A percentile compares a stretch with the other conserved stretches of the same genome.
These are phyloP conservation scores for Aspergillus glaucus DNA, from an alignment of 2,329 filamentous ascomycete genomes.

Conservation along the genomic window DNA sequence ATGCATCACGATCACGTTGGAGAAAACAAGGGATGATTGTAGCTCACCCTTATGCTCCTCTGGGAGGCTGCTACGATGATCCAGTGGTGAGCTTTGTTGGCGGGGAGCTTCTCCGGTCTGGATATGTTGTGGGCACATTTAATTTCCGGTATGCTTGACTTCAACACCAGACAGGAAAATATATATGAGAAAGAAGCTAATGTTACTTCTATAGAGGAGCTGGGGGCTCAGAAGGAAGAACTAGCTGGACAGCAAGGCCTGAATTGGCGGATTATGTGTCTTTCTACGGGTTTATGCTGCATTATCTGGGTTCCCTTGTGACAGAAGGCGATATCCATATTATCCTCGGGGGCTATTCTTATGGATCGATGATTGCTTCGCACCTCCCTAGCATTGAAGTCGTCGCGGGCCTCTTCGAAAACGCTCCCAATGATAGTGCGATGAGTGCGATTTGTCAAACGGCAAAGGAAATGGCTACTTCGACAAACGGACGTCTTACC, in stretches of 20 bases:
- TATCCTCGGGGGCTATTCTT: slow-evolving; percentile 78
- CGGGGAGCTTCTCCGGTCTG: slow-evolving; percentile 58
- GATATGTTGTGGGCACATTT: slow-evolving; percentile 77
- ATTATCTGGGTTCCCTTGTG: slow-evolving; percentile 61
- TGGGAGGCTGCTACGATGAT: slow-evolving; percentile 83
- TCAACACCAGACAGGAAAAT: neutral
- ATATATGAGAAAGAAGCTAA: neutral
- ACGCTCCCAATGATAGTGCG: slow-evolving; percentile 49
- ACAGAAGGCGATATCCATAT: slow-evolving; percentile 26
- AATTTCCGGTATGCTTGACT: slow-evolving; percentile 66
- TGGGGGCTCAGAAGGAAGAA: slow-evolving; percentile 64
- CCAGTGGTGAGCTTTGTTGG: slow-evolving; percentile 64
- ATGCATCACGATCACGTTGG: slow-evolving; percentile 17
- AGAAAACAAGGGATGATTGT: slow-evolving; percentile 56
- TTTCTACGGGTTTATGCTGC: slow-evolving; percentile 69
- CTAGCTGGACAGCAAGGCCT: slow-evolving; percentile 78
- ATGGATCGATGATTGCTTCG: slow-evolving; percentile 75
- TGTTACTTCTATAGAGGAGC: slow-evolving; percentile 57
- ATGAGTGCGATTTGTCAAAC: slow-evolving; percentile 64
- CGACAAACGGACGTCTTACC: neutral
- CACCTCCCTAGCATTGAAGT: slow-evolving; percentile 56
- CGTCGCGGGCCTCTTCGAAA: slow-evolving; percentile 56
- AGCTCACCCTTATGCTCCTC: slow-evolving; percentile 83
- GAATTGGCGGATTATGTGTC: slow-evolving; percentile 79
- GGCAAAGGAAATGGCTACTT: slow-evolving; percentile 60